A percentile compares a stretch with the other conserved stretches of the same genome.
Conservation (phyloP, 164 flowering plant genomes). For the Amborella trichopoda region DNA sequence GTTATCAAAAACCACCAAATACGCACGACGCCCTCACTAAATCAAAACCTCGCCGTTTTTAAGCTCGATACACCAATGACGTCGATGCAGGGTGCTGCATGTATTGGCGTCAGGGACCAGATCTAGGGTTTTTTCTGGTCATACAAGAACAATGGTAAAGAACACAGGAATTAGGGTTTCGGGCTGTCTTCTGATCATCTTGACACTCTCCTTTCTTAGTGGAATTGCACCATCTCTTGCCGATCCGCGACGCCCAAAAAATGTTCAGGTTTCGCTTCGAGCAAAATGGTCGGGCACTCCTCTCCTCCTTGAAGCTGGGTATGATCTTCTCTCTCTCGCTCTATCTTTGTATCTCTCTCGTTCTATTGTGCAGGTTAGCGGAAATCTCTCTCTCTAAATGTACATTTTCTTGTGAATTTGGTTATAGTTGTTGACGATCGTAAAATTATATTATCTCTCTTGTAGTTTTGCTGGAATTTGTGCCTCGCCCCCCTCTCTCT, state of each 20-base stretch:
- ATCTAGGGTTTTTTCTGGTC: no score
- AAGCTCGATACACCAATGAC: no score
- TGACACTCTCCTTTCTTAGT: slow-evolving; percentile 9
- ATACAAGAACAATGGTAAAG: no score
- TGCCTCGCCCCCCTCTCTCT: no score
- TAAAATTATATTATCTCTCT: no score
- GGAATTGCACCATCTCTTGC: slow-evolving; percentile 22
- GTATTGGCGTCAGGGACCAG: no score
- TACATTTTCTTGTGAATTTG: not conserved
- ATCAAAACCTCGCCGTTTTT: no score
- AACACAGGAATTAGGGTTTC: slow-evolving; percentile 20
- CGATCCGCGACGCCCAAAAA: slow-evolving; percentile 61
- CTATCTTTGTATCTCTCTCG: not conserved
- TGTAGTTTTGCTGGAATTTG: no score
- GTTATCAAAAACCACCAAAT: no score
- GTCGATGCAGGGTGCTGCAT: no score
- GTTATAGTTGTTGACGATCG: slow-evolving; percentile 1
- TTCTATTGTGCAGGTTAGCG: not conserved
- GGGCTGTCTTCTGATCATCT: slow-evolving; percentile 11
- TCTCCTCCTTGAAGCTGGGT: slow-evolving; percentile 92
- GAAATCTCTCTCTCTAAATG: not conserved
- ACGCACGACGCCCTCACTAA: no score
- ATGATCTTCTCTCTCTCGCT: slow-evolving; percentile 5
- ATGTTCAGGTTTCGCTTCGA: slow-evolving; percentile 85
- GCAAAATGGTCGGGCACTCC: slow-evolving; percentile 99